Evolutionary conservation across 768 basidiomycete genomes (phyloP), one percentile per base, ranked within the genome.

Genomic region (Lentinula boryana): DNA sequence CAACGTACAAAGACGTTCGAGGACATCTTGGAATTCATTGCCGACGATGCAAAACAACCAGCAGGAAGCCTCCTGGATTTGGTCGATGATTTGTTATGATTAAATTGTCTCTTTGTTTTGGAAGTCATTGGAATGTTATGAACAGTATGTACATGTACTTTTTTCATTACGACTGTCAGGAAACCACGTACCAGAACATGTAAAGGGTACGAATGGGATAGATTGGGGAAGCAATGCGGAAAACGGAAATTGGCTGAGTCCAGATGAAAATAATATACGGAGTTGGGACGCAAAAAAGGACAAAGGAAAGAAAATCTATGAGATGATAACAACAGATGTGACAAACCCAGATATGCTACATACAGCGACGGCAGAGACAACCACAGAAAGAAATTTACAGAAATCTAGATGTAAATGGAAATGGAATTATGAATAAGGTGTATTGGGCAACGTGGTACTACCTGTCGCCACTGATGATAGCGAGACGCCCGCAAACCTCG

Each of bases 1-100:
- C 85, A 88, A 72, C 79, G 91, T 40, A 87, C 81, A 56, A 82
- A 84, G 63, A 81, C 89, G 61, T 92, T 92, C 68, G 87, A 91
- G 68, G 69, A 70, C 36, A 63, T 93, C 61, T 71, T 92, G 76
- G 77, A 71, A 63, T 89, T 87, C 69, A 78, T 93, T 12, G 76
- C 79, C 32, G 79, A 81, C 56, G 76, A 79, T 23, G 83, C 82
- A 62, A 93, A 87, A 71, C 82, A 93, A 70, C 91, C 90, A 1
- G 70, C 72, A 3, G 81, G 80, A 58, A 83, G 83, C 64, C 71
- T 93, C 68, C 68, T 88, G 69, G 83, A 89, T 66, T 70, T 89
- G 66, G 76, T 91, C 38, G 81, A 86, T 12, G 55, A 54, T 40
- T 54, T 54, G 10, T 18, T 38, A 40, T 51, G 9, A 35, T 13